Conservation (phyloP, 1,284 basidiomycete genomes). For the Ganoderma multipileum region DNA sequence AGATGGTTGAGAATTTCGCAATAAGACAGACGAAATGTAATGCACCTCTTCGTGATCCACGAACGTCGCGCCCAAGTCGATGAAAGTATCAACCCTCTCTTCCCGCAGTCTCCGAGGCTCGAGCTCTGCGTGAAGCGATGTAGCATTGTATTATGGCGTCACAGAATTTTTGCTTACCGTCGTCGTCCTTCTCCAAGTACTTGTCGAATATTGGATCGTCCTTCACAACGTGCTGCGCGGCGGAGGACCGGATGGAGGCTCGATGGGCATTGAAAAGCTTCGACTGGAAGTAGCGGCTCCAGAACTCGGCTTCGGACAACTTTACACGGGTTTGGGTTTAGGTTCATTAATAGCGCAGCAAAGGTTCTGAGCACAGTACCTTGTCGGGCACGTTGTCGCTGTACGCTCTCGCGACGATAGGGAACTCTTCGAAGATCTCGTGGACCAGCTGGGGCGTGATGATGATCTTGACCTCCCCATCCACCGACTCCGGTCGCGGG, state of each 20-base stretch:
- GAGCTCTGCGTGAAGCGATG: conserved; percentile 57
- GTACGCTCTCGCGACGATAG: conserved; percentile 92
- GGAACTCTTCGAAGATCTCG: conserved; percentile 98
- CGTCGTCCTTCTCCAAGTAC: conserved; percentile 94
- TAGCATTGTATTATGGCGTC: background rate
- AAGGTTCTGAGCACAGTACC: conserved; percentile 46
- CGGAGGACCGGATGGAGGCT: conserved; percentile 89
- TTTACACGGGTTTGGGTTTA: conserved; percentile 41
- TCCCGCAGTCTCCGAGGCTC: conserved; percentile 79
- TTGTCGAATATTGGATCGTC: conserved; percentile 96
- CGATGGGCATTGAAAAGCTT: conserved; percentile 95
- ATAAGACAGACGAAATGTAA: background rate
- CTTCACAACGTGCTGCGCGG: conserved; percentile 84
- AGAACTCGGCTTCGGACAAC: conserved; percentile 92
- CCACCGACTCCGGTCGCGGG: conserved; percentile 83
- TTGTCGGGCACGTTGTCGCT: conserved; percentile 91
- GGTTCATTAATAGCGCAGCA: conserved; percentile 17
- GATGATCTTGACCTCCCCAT: conserved; percentile 88
- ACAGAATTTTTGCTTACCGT: conserved; percentile 61
- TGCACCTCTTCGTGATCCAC: conserved; percentile 91
- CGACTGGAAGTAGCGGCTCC: conserved; percentile 96
- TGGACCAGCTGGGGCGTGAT: conserved; percentile 93
- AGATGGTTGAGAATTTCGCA: conserved; percentile 10
- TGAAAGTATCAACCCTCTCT: conserved; percentile 77
- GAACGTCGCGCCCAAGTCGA: conserved; percentile 88